These are phyloP conservation scores for Leccinum boreale DNA, from an alignment of 768 basidiomycete species.

Conservation along the genomic window DNA sequence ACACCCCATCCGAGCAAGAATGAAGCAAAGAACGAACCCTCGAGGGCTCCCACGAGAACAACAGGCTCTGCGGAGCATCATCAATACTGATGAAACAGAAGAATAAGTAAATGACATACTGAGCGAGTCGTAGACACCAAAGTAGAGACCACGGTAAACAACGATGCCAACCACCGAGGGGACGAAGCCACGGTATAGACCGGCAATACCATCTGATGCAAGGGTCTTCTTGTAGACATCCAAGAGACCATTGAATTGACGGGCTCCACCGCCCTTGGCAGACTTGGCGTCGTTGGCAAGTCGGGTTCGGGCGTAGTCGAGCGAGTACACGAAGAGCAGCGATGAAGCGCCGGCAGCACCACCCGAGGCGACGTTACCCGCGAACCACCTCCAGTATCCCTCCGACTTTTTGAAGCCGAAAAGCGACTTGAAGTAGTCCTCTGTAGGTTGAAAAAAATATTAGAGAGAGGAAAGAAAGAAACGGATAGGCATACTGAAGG, in stretches of 20 bases:
- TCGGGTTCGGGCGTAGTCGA: constrained; percentile 99
- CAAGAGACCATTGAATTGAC: constrained; percentile 98
- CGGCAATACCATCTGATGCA: constrained; percentile 94
- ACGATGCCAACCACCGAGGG: constrained; percentile 99
- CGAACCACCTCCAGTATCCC: constrained; percentile 98
- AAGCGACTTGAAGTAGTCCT: constrained; percentile 98
- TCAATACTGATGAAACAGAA: constrained; percentile 26
- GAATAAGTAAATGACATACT: constrained; percentile 52
- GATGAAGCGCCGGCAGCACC: constrained; percentile 99
- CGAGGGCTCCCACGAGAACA: constrained; percentile 90
- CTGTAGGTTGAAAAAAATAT: constrained; percentile 28
- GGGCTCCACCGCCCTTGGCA: constrained; percentile 83
- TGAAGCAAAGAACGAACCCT: constrained; percentile 96
- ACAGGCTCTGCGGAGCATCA: constrained; percentile 69
- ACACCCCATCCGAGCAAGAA: constrained; percentile 99
- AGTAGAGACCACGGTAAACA: constrained; percentile 99
- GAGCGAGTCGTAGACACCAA: constrained; percentile 94
- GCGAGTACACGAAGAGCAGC: constrained; percentile 98
- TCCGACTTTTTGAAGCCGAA: constrained; percentile 99
- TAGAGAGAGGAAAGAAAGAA: neutral
- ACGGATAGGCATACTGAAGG: constrained; percentile 77
- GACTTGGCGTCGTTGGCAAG: constrained; percentile 98
- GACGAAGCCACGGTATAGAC: constrained; percentile 99
- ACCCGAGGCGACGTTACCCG: constrained; percentile 97
- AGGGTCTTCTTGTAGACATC: constrained; percentile 98